phyloP scores from a whole-genome alignment of 2,329 filamentous ascomycete genomes.

The Xylariaceae sp. region DNA sequence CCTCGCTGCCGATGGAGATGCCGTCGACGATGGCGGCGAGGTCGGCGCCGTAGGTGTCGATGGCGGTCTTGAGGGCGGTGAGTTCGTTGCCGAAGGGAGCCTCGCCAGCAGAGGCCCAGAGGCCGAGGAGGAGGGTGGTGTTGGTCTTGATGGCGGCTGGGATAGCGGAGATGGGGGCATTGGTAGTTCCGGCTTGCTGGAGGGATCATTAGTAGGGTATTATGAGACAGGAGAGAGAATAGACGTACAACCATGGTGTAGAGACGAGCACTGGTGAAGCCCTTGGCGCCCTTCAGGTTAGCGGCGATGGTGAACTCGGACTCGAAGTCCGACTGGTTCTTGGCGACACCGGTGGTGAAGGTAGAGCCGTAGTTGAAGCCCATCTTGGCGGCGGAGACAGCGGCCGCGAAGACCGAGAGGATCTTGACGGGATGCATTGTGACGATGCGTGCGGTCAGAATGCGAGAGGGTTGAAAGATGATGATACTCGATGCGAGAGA shows the following conservation, averaged over 20 bases:
- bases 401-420: slow-evolving; percentile 36
- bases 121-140: slow-evolving; percentile 71
- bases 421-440: slow-evolving; percentile 25
- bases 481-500: not conserved
- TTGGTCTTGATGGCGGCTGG: slow-evolving; percentile 77
- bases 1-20: slow-evolving; percentile 82
- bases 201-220: not conserved
- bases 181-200: slow-evolving; percentile 59
- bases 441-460: not conserved
- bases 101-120: slow-evolving; percentile 72
- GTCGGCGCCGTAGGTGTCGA: slow-evolving; percentile 59
- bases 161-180: slow-evolving; percentile 44
- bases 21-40: slow-evolving; percentile 67
- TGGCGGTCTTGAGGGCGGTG: slow-evolving; percentile 62
- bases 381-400: slow-evolving; percentile 40
- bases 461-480: too few species aligned
- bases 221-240: not conserved
- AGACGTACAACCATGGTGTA: slow-evolving; percentile 62
- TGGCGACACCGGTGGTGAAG: slow-evolving; percentile 55
- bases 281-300: slow-evolving; percentile 56
- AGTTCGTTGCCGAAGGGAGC: slow-evolving; percentile 66
- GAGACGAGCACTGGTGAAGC: slow-evolving; percentile 66
- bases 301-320: slow-evolving; percentile 63
- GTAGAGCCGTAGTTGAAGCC: slow-evolving; percentile 72
- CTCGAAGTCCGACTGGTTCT: slow-evolving; percentile 62